Evolutionary conservation across 23 red algal species (phyloP).

Genomic region (Gracilaria gracilis): DNA sequence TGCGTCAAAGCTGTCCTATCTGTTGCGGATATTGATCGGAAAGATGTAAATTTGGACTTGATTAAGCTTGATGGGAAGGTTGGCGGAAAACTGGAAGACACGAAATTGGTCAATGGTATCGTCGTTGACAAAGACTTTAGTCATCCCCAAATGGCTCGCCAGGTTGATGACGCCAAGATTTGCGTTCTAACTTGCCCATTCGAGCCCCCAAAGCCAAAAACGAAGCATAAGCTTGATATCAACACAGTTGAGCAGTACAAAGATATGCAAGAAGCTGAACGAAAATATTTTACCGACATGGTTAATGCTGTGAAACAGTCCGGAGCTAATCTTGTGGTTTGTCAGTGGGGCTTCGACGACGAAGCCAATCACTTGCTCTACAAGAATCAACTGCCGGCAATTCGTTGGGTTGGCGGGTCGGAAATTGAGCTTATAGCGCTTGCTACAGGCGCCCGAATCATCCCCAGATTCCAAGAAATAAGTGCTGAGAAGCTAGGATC

Average conservation of each 20-base stretch:
- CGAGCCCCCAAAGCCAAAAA: conserved; percentile 99
- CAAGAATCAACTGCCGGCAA: conserved; percentile 86
- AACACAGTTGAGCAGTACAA: conserved; percentile 95
- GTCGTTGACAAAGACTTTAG: conserved; percentile 99
- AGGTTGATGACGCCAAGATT: conserved; percentile 92
- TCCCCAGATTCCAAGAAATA: conserved; percentile 98
- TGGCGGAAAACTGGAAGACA: conserved; percentile 96
- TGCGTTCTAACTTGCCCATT: conserved; percentile 98
- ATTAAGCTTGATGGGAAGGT: conserved; percentile 98
- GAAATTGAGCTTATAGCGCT: conserved; percentile 99
- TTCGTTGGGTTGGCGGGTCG: conserved; percentile 98
- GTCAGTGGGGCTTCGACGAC: conserved; percentile 99
- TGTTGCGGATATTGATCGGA: conserved; percentile 96
- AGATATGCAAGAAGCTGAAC: conserved; percentile 96
- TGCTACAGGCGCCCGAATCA: conserved; percentile 94
- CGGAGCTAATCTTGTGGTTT: conserved; percentile 97
- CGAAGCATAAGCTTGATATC: conserved; percentile 99
- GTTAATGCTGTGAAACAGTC: conserved; percentile 91
- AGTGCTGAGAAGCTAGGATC: conserved; percentile 91
- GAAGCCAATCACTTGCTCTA: conserved; percentile 98
- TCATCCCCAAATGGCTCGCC: conserved; percentile 97
- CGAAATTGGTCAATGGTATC: conserved; percentile 88
- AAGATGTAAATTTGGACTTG: conserved; percentile 96
- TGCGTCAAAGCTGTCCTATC: conserved; percentile 90
- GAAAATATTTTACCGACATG: conserved; percentile 96